Evolutionary conservation across 129 eudicot species (phyloP).

Genomic region (Sambucus nigra): DNA sequence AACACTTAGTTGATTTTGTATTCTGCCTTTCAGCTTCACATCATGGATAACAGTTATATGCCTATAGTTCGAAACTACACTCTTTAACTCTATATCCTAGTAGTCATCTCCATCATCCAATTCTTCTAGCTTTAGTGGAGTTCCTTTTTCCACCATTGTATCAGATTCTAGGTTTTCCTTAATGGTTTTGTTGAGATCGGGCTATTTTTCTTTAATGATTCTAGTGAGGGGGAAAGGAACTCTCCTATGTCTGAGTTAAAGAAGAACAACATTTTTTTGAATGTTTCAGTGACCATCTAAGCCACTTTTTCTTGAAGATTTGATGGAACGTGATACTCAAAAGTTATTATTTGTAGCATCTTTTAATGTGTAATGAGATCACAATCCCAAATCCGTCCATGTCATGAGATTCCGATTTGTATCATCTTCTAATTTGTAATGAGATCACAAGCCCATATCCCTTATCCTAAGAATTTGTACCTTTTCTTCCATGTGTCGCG

Average conservation of each 20-base stretch:
- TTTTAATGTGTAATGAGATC: too few relatives aligned
- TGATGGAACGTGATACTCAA: slow-evolving; percentile 51
- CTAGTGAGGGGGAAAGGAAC: slow-evolving; percentile 53
- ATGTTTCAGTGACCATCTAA: slow-evolving; percentile 36
- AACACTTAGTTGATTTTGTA: slow-evolving; percentile 18
- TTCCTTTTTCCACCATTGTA: slow-evolving; percentile 9
- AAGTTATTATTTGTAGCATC: too few relatives aligned
- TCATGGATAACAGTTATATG: slow-evolving; percentile 37
- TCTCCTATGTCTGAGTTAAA: slow-evolving; percentile 14
- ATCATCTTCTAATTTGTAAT: too few relatives aligned
- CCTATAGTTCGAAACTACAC: slow-evolving; percentile 30
- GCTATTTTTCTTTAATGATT: slow-evolving; percentile 31
- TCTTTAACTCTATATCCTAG: slow-evolving; percentile 19
- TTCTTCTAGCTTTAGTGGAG: slow-evolving; percentile 10
- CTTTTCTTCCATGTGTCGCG: too few relatives aligned
- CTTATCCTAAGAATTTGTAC: too few relatives aligned
- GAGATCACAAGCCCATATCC: too few relatives aligned
- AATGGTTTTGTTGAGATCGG: slow-evolving; percentile 55
- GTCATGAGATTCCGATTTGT: too few relatives aligned
- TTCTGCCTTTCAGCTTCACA: slow-evolving; percentile 26
- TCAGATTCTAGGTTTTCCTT: slow-evolving; percentile 29
- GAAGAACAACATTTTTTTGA: slow-evolving; percentile 27
- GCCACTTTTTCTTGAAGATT: slow-evolving; percentile 45
- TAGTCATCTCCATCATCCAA: slow-evolving; percentile 23
- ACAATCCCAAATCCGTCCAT: too few relatives aligned